These are phyloP conservation scores for Vigna trinervia DNA, from an alignment of 306 rosid species.

Conservation along the genomic window DNA sequence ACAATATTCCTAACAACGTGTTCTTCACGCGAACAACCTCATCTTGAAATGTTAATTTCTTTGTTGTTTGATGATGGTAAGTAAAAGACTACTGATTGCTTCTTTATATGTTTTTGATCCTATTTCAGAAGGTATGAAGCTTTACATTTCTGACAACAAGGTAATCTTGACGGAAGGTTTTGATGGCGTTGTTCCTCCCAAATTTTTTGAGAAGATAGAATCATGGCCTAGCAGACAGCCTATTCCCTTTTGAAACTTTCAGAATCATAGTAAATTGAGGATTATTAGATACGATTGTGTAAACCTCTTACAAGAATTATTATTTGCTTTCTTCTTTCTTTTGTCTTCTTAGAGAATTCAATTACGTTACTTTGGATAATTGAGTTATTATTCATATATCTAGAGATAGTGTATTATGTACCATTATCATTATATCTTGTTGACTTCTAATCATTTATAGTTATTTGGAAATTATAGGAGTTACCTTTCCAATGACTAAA, in stretches of 20 bases:
- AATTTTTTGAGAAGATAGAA: constrained; percentile 80
- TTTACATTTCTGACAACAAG: constrained; percentile 87
- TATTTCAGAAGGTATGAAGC: constrained; percentile 86
- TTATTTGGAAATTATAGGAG: too few species aligned
- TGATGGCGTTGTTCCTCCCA: constrained; percentile 74
- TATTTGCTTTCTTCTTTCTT: neutral
- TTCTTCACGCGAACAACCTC: constrained; percentile 6
- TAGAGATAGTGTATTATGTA: neutral
- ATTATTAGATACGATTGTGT: constrained; percentile 22
- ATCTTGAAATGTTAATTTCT: constrained; percentile 20
- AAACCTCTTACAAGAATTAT: neutral
- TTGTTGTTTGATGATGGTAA: neutral
- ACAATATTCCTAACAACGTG: constrained; percentile 1
- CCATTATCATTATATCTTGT: neutral
- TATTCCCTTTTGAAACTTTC: constrained; percentile 52
- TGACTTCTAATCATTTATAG: too few species aligned
- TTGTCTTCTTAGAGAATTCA: neutral
- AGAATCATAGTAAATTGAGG: constrained; percentile 15
- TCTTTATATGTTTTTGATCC: neutral
- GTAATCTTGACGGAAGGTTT: constrained; percentile 90
- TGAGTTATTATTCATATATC: neutral
- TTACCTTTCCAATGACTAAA: neutral
- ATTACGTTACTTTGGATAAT: neutral
- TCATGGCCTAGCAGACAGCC: constrained; percentile 77
- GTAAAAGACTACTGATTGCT: constrained; percentile 15